Evolutionary conservation across 2,329 filamentous ascomycete genomes (phyloP).

Genomic region (Aureobasidium namibiae): DNA sequence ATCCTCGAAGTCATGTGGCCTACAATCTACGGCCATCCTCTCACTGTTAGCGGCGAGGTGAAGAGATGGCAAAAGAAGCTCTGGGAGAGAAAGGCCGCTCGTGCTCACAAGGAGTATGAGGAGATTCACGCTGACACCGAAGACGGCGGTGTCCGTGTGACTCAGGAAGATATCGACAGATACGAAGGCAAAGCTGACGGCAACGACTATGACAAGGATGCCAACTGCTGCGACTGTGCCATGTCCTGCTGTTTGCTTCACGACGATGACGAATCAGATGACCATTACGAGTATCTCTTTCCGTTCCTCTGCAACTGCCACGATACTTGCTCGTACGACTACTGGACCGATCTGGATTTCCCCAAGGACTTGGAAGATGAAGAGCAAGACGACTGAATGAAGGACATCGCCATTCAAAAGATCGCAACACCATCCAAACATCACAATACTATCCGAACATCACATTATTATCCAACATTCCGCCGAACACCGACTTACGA

Average conservation of each 20-base stretch:
- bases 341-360: not conserved
- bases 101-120: not conserved
- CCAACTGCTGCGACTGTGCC: not conserved
- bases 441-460: too few species aligned
- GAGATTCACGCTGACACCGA: not conserved
- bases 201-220: not conserved
- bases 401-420: too few species aligned
- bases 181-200: not conserved
- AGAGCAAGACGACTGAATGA: too few species aligned
- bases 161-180: not conserved
- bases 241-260: not conserved
- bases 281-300: not conserved
- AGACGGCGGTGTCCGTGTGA: not conserved
- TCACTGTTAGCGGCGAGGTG: conserved; percentile 20
- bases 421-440: too few species aligned
- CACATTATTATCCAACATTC: too few species aligned
- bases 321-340: not conserved
- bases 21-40: conserved; percentile 19
- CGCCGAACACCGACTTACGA: too few species aligned
- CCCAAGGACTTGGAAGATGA: not conserved
- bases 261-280: not conserved
- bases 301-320: not conserved
- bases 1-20: conserved; percentile 20
- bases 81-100: conserved; percentile 14
- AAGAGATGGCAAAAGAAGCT: conserved; percentile 19